Percentiles rank a stretch among this genome's conserved stretches.
Evolutionary conservation across 108 stramenopile species (phyloP).

Genomic region (Pinguiococcus pyrenoidosus): DNA sequence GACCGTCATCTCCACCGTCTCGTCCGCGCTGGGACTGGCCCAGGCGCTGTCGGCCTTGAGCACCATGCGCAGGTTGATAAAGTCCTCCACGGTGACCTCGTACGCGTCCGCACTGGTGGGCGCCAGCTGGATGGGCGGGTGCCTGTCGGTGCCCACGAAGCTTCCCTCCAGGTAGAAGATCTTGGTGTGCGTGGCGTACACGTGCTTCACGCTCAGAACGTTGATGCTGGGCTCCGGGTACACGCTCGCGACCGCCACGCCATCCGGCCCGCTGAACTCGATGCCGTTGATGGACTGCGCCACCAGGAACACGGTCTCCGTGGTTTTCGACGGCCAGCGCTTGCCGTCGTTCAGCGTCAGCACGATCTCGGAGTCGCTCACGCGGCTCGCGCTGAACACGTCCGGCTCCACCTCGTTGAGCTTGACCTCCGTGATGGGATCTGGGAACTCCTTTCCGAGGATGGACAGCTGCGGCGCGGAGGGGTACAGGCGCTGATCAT

Average conservation of each 20-base stretch:
- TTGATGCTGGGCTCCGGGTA: not conserved
- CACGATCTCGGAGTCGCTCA: not conserved
- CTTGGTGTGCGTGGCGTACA: not conserved
- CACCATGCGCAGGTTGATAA: too few species aligned
- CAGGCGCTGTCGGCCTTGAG: not conserved
- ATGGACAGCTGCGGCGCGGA: too few species aligned
- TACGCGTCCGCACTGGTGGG: constrained; percentile 16
- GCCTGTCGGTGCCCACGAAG: constrained; percentile 9
- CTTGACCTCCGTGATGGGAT: too few species aligned
- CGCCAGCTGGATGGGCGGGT: not conserved
- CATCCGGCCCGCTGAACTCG: constrained; percentile 11
- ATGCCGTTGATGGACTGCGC: constrained; percentile 12
- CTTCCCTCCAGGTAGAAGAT: not conserved
- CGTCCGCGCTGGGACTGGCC: not conserved
- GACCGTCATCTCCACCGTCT: constrained; percentile 7
- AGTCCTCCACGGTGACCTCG: not conserved
- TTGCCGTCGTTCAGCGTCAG: not conserved
- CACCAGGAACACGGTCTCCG: not conserved
- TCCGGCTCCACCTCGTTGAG: not conserved
- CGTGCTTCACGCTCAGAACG: not conserved
- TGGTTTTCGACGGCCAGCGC: not conserved
- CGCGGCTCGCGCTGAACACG: not conserved
- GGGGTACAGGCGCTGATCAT: too few species aligned
- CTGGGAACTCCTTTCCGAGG: too few species aligned
- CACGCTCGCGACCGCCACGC: not conserved